Conservation (phyloP, 345 rosid genomes). For the Brassica nigra region DNA sequence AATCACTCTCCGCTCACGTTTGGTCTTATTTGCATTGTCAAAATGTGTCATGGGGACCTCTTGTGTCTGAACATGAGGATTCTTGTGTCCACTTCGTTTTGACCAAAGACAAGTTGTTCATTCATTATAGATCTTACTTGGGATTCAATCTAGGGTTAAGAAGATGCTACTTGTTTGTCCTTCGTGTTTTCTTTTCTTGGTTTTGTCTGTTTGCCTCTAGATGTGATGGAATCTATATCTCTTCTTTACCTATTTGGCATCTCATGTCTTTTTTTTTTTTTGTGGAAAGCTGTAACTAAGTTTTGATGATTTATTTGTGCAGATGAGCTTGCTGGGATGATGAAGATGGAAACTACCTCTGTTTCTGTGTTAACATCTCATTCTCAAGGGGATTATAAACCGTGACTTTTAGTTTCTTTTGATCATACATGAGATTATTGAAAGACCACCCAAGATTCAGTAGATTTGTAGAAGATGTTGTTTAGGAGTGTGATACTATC, state of each 20-base stretch:
- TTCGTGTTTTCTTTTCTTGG: neutral
- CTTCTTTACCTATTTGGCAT: neutral
- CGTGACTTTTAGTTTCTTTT: slow-evolving; percentile 22
- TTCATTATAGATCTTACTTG: neutral
- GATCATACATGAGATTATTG: slow-evolving; percentile 11
- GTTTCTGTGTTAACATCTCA: neutral
- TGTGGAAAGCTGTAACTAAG: neutral
- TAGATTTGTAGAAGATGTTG: slow-evolving; percentile 28
- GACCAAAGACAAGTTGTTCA: neutral
- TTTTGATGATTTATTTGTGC: slow-evolving; percentile 13
- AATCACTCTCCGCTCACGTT: neutral
- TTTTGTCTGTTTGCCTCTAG: neutral
- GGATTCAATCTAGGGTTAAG: neutral
- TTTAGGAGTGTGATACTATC: slow-evolving; percentile 8
- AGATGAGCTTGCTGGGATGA: slow-evolving; percentile 39
- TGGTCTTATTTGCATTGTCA: neutral
- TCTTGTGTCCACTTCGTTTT: slow-evolving; percentile 3
- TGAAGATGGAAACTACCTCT: slow-evolving; percentile 25
- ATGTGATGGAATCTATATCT: slow-evolving; percentile 1
- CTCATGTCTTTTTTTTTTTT: neutral
- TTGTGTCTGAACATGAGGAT: neutral
- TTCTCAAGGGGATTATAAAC: neutral
- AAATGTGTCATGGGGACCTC: neutral
- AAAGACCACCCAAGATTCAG: slow-evolving; percentile 28
- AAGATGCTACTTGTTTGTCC: neutral